Percentiles rank a stretch among this genome's conserved stretches.
phyloP scores from a whole-genome alignment of 345 rosid genomes.

The Turritis glabra region DNA sequence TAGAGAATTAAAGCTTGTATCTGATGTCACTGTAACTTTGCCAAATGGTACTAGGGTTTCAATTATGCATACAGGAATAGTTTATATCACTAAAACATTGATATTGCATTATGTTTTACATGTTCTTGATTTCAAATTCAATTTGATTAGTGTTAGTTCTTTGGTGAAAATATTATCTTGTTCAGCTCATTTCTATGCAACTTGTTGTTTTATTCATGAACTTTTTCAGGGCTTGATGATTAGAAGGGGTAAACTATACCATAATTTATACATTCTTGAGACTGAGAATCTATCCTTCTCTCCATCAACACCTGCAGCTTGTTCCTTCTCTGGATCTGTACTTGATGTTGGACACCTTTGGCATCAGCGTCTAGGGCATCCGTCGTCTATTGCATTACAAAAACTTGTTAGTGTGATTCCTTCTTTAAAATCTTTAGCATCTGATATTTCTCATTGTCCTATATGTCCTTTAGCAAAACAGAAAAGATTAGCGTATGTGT shows the following conservation, averaged over 20 bases:
- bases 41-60: not conserved
- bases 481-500: not conserved
- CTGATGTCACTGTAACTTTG: not conserved
- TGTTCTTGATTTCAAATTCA: not conserved
- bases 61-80: not conserved
- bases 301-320: too few relatives aligned
- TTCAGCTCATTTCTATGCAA: not conserved
- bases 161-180: not conserved
- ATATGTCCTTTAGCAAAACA: not conserved
- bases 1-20: not conserved
- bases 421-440: not conserved
- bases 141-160: not conserved
- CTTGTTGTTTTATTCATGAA: not conserved
- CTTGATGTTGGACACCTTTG: not conserved
- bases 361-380: not conserved
- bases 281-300: not conserved
- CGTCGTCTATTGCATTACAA: rapidly evolving
- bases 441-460: too few relatives aligned
- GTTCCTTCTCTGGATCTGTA: not conserved
- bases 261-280: not conserved
- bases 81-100: not conserved
- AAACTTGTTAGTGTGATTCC: not conserved
- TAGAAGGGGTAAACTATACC: not conserved
- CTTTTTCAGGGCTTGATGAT: not conserved
- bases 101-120: not conserved